Evolutionary conservation across 352 stramenopile species (phyloP).

Genomic region (Pseudoperonospora humuli): DNA sequence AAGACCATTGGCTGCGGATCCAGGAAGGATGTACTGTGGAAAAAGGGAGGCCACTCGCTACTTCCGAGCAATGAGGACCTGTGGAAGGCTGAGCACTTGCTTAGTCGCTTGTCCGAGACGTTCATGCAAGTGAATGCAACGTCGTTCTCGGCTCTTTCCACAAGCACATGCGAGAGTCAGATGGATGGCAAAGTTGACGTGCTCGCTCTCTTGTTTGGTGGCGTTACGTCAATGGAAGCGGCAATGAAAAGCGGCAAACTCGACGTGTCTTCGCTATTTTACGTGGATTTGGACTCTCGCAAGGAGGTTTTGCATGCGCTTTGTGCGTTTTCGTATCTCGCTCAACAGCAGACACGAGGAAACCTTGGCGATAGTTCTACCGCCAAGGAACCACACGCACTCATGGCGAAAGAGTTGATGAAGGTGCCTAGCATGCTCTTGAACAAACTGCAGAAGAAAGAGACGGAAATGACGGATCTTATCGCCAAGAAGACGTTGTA

Average conservation of each 20-base stretch:
- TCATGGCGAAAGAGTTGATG: slow-evolving; percentile 59
- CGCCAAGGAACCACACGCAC: slow-evolving; percentile 19
- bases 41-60: slow-evolving; percentile 83
- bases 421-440: slow-evolving; percentile 57
- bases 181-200: slow-evolving; percentile 53
- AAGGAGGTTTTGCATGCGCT: slow-evolving; percentile 72
- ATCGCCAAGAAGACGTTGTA: slow-evolving; percentile 72
- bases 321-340: slow-evolving; percentile 76
- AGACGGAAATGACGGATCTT: slow-evolving; percentile 38
- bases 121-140: slow-evolving; percentile 43
- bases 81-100: slow-evolving; percentile 64
- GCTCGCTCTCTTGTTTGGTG: slow-evolving; percentile 65
- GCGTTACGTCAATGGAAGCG: slow-evolving; percentile 62
- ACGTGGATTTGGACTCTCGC: slow-evolving; percentile 47
- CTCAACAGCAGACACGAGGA: slow-evolving; percentile 38
- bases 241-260: slow-evolving; percentile 72
- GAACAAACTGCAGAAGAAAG: slow-evolving; percentile 50
- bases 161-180: slow-evolving; percentile 3
- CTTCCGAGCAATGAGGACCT: slow-evolving; percentile 52
- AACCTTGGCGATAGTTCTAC: slow-evolving; percentile 8
- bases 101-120: slow-evolving; percentile 54
- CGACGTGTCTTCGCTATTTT: slow-evolving; percentile 72
- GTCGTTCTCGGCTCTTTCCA: slow-evolving; percentile 22
- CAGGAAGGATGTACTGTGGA: slow-evolving; percentile 88
- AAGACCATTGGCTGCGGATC: slow-evolving; percentile 55